Percentiles rank a stretch among this genome's conserved stretches.
These are phyloP conservation scores for Apophysomyces ossiformis DNA, from an alignment of 371 early-diverging fungal species.

Conservation along the genomic window DNA sequence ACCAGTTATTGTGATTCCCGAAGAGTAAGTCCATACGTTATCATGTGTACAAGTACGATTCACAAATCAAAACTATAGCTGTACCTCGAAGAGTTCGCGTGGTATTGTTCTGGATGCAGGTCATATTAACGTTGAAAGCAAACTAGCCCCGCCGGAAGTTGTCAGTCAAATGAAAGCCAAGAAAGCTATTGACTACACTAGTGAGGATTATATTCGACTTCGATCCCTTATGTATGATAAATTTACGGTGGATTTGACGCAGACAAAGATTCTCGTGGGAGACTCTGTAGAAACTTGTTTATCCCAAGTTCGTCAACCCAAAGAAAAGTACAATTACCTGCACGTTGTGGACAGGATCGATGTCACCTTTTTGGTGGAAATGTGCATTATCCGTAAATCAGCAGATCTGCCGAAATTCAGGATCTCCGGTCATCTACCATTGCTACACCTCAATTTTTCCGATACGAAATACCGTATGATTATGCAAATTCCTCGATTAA, in stretches of 20 bases:
- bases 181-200: constrained; percentile 62
- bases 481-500: constrained; percentile 79
- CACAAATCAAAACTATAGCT: constrained; percentile 45
- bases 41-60: neutral
- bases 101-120: constrained; percentile 90
- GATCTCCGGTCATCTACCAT: constrained; percentile 84
- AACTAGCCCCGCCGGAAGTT: constrained; percentile 74
- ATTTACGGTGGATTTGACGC: constrained; percentile 81
- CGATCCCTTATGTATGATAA: constrained; percentile 90
- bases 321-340: constrained; percentile 50
- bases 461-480: constrained; percentile 92
- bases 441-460: constrained; percentile 89
- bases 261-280: constrained; percentile 86
- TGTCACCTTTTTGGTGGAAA: constrained; percentile 78
- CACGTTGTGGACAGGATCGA: constrained; percentile 91
- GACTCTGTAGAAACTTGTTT: constrained; percentile 78
- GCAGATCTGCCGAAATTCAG: constrained; percentile 76
- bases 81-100: constrained; percentile 64
- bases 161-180: constrained; percentile 73
- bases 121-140: constrained; percentile 54
- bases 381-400: constrained; percentile 86
- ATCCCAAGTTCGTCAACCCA: constrained; percentile 60
- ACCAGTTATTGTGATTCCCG: constrained; percentile 95
- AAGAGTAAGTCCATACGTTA: constrained; percentile 54
- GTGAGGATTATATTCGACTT: constrained; percentile 70